Percentiles rank a stretch among this genome's conserved stretches.
These are phyloP conservation scores for Gracilaria caudata DNA, from an alignment of 23 red algal species.

Conservation along the genomic window DNA sequence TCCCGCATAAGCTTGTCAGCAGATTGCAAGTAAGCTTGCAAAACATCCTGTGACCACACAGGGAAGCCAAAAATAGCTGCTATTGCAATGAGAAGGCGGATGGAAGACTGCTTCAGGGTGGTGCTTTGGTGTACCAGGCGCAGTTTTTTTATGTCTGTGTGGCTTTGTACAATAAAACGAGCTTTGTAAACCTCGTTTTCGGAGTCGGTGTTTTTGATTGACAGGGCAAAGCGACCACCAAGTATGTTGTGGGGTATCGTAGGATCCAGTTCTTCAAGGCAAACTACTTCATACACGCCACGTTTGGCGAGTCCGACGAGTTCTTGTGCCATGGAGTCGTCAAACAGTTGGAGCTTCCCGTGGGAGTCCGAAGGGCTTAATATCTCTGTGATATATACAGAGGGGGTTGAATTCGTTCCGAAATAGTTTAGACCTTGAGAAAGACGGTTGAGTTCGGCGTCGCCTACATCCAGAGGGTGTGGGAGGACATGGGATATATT, in stretches of 20 bases:
- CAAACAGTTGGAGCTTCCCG: conserved; percentile 15
- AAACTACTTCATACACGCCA: conserved; percentile 43
- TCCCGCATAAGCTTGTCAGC: conserved; percentile 1
- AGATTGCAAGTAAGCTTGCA: conserved; percentile 27
- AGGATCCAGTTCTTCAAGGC: conserved; percentile 5
- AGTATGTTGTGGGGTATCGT: background rate
- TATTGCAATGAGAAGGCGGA: background rate
- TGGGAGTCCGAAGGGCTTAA: background rate
- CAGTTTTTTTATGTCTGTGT: background rate
- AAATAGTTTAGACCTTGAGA: background rate
- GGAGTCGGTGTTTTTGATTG: background rate
- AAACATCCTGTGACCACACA: conserved; percentile 18
- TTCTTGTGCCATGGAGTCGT: conserved; percentile 42
- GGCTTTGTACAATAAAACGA: conserved; percentile 21
- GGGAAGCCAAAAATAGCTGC: conserved; percentile 5
- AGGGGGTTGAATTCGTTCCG: background rate
- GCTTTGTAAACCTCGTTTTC: conserved; percentile 19
- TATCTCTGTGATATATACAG: conserved; percentile 4
- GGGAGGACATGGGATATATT: conserved; percentile 13
- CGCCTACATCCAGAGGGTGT: background rate
- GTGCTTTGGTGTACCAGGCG: background rate
- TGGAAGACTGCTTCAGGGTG: background rate
- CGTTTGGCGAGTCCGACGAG: background rate
- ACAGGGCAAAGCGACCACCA: background rate
- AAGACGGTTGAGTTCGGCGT: background rate